A percentile compares a stretch with the other conserved stretches of the same genome.
These are phyloP conservation scores for Scytalidium sp. DNA, from an alignment of 2,329 filamentous ascomycete genomes.

Conservation along the genomic window DNA sequence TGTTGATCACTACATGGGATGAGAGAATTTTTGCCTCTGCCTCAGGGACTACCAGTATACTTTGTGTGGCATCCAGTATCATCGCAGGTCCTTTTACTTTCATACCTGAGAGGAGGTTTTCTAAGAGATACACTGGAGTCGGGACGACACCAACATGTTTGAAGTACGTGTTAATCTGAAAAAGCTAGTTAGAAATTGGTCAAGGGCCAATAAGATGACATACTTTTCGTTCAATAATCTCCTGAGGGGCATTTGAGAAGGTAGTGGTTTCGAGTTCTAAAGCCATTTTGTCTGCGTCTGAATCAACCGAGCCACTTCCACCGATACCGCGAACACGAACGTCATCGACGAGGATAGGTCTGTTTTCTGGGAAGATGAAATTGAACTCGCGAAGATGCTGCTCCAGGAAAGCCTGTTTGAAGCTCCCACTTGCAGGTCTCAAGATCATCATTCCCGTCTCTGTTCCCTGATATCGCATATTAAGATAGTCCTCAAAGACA, in stretches of 20 bases:
- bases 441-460: slow-evolving; percentile 86
- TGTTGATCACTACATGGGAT: slow-evolving; percentile 82
- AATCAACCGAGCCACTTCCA: neutral
- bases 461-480: slow-evolving; percentile 85
- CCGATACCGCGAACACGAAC: slow-evolving; percentile 83
- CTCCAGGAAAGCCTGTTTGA: slow-evolving; percentile 74
- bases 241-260: neutral
- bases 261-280: neutral
- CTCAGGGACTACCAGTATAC: slow-evolving; percentile 79
- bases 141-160: neutral
- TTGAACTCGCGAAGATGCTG: slow-evolving; percentile 90
- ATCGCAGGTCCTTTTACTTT: slow-evolving; percentile 78
- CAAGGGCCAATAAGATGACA: neutral
- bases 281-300: slow-evolving; percentile 2
- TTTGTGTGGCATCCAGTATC: slow-evolving; percentile 82
- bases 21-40: slow-evolving; percentile 72
- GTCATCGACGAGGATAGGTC: slow-evolving; percentile 85
- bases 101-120: slow-evolving; percentile 67
- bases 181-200: slow-evolving; percentile 26
- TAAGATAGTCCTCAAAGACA: slow-evolving; percentile 83
- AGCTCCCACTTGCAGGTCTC: slow-evolving; percentile 63
- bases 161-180: neutral
- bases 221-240: neutral
- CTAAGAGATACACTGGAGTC: slow-evolving; percentile 78
- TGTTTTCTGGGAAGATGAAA: slow-evolving; percentile 70